Evolutionary conservation across 2,329 filamentous ascomycete genomes (phyloP), one percentile per base, ranked within the genome.

Genomic region (Venturia effusa): DNA sequence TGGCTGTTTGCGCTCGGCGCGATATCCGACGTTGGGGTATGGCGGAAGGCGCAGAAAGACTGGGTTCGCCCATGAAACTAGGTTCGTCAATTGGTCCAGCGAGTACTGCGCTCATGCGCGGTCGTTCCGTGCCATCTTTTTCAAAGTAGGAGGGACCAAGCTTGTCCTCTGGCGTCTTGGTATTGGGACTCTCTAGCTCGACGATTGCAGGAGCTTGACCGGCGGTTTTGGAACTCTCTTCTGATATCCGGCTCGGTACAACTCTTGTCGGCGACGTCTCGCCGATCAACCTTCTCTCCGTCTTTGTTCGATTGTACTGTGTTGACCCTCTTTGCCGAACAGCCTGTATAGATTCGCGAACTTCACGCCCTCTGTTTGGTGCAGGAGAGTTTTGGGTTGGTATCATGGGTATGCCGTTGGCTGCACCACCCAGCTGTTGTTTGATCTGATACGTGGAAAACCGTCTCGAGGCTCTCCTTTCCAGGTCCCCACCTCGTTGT

Each of bases 381-480:
- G 93, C 83, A 1, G 90, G 90, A 4, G 88, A 88, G 66, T 87
- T 91, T 72, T 95, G 91, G 5, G 89, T 81, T 32, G 93, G 92
- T 24, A 97, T 84, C 71, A 95, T 89, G 7, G 92, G 91, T 19
- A 97, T 88, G 24, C 90, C 91, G 74, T 87, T 92, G 19, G 89
- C 83, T 45, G 88, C 87, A 19, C 86, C 84, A 13, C 93, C 93
- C 1, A 97, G 80, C 70, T 96, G 92, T 72, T 97, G 97, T 57
- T 91, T 90, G 69, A 99, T 96, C 72, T 99, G 94, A 73, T 97
- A 99, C 62, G 92, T 89, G 1, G 94, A 97, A 73, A 97, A 99
- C 71, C 94, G 83, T 68, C 93, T 84, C 17, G 94, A 99, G 0
- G 94, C 94, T 72, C 94, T 84, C 72, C 94, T 85, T 76, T 99